Conservation (phyloP, 768 basidiomycete genomes). For the Macrolepiota dolichaula region DNA sequence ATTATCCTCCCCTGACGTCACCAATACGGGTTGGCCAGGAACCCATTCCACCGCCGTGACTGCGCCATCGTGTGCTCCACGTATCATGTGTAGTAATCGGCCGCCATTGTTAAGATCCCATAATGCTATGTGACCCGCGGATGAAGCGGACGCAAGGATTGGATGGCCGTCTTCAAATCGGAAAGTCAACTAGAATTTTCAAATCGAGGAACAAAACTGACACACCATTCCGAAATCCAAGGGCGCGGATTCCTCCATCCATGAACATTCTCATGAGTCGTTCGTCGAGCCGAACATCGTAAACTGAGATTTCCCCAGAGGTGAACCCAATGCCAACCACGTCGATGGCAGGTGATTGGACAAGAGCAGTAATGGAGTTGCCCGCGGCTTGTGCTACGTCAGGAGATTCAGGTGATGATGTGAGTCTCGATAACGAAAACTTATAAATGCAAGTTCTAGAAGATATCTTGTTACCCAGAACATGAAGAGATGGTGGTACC, state of each 20-base stretch:
- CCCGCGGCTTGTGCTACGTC: slow-evolving; percentile 22
- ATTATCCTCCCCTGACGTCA: slow-evolving; percentile 92
- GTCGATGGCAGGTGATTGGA: slow-evolving; percentile 94
- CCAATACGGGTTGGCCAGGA: slow-evolving; percentile 85
- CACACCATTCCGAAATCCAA: slow-evolving; percentile 85
- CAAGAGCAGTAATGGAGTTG: slow-evolving; percentile 68
- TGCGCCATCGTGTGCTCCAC: slow-evolving; percentile 86
- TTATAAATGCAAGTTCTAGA: slow-evolving; percentile 79
- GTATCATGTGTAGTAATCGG: slow-evolving; percentile 77
- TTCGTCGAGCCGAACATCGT: slow-evolving; percentile 90
- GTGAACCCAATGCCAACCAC: slow-evolving; percentile 91
- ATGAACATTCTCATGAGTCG: slow-evolving; percentile 85
- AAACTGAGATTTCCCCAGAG: slow-evolving; percentile 83
- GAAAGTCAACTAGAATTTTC: neutral
- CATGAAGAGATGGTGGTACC: neutral
- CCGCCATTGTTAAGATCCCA: slow-evolving; percentile 91
- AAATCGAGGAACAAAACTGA: slow-evolving; percentile 2
- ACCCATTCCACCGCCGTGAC: slow-evolving; percentile 88
- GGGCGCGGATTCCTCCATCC: slow-evolving; percentile 78
- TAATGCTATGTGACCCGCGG: slow-evolving; percentile 83
- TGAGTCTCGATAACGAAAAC: slow-evolving; percentile 56
- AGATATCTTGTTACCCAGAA: neutral
- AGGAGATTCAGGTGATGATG: slow-evolving; percentile 27
- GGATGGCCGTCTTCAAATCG: slow-evolving; percentile 71
- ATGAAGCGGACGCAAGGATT: slow-evolving; percentile 83